Evolutionary conservation across 306 rosid species (phyloP).

Genomic region (Begonia fuchsioides): DNA sequence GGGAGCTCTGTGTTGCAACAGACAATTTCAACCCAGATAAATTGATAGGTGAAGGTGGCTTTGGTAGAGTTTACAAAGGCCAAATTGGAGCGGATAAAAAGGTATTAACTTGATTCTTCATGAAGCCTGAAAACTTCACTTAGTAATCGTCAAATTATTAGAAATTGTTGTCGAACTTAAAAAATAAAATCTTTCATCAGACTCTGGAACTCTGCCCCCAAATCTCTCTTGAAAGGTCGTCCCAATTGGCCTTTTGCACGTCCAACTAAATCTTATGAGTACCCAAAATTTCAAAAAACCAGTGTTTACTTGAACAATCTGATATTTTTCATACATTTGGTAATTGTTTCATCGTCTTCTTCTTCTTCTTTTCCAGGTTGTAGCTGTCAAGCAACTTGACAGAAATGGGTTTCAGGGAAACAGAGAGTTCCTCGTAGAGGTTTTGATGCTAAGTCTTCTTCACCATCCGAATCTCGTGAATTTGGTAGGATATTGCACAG

Average conservation of each 20-base stretch:
- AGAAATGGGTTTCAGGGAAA: constrained; percentile 48
- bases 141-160: neutral
- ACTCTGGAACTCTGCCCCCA: too few relatives aligned
- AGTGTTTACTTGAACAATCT: neutral
- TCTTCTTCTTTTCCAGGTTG: constrained; percentile 17
- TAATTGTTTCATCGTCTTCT: too few relatives aligned
- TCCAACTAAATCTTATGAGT: too few relatives aligned
- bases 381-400: constrained; percentile 52
- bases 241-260: too few relatives aligned
- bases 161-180: too few relatives aligned
- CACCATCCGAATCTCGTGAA: constrained; percentile 48
- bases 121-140: constrained; percentile 1
- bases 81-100: constrained; percentile 26
- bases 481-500: constrained; percentile 51
- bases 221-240: too few relatives aligned
- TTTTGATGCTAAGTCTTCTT: constrained; percentile 48
- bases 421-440: constrained; percentile 57
- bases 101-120: constrained; percentile 21
- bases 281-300: too few relatives aligned
- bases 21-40: constrained; percentile 43
- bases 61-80: constrained; percentile 82
- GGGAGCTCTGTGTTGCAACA: constrained; percentile 60
- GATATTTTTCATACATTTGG: constrained; percentile 5
- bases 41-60: constrained; percentile 90
- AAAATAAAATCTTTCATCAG: too few relatives aligned